A percentile compares a stretch with the other conserved stretches of the same genome.
phyloP scores from a whole-genome alignment of 1,284 basidiomycete genomes.

The Vanrija pseudolonga region DNA sequence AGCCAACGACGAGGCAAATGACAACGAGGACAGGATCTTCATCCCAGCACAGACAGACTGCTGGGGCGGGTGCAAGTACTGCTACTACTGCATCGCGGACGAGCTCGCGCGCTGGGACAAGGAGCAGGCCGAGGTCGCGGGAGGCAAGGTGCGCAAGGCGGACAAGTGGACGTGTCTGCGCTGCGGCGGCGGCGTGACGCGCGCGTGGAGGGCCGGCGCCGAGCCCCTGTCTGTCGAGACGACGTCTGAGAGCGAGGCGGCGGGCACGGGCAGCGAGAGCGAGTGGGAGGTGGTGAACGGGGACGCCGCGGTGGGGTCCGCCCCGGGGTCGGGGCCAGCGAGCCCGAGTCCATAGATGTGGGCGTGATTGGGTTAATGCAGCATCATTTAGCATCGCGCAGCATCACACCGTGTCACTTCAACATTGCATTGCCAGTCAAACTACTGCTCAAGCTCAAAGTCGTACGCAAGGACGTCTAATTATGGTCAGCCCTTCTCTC shows the following conservation, averaged over 20 bases:
- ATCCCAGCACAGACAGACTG: slow-evolving; percentile 46
- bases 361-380: too few species aligned
- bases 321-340: too few species aligned
- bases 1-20: slow-evolving; percentile 7
- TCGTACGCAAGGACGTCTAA: slow-evolving; percentile 49
- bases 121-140: slow-evolving; percentile 14
- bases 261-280: background rate
- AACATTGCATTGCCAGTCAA: too few species aligned
- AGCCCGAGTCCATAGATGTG: too few species aligned
- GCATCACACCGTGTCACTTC: too few species aligned
- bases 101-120: slow-evolving; percentile 57
- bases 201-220: slow-evolving; percentile 31
- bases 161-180: slow-evolving; percentile 70
- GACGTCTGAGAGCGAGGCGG: background rate
- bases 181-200: slow-evolving; percentile 54
- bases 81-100: slow-evolving; percentile 81
- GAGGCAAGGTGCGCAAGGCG: slow-evolving; percentile 6
- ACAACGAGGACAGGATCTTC: slow-evolving; percentile 39
- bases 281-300: slow-evolving; percentile 1
- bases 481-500: too few species aligned
- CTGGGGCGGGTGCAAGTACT: slow-evolving; percentile 70
- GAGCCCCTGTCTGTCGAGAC: background rate
- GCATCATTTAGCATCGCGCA: too few species aligned
- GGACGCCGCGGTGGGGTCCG: too few species aligned
- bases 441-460: slow-evolving; percentile 42